A percentile compares a stretch with the other conserved stretches of the same genome.
These are phyloP conservation scores for Cladophialophora exuberans DNA, from an alignment of 2,329 filamentous ascomycete species.

Conservation along the genomic window DNA sequence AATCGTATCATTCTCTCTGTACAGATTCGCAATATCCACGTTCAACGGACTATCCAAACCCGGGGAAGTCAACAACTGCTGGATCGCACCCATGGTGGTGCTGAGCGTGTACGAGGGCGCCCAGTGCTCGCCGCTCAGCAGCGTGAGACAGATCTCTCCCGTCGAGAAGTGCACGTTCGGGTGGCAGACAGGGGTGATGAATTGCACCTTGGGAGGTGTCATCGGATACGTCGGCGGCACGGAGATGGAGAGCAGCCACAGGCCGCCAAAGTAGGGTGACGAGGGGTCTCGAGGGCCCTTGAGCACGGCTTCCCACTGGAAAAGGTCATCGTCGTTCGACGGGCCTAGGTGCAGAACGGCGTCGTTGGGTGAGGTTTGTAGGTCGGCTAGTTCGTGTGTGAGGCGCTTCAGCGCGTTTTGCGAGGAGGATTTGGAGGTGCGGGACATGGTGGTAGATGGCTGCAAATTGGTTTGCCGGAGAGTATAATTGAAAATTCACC, in stretches of 20 bases:
- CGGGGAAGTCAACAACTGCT: constrained; percentile 51
- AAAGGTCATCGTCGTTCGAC: constrained; percentile 59
- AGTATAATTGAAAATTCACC: too few species aligned
- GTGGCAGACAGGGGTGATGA: constrained; percentile 83
- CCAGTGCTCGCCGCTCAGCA: constrained; percentile 75
- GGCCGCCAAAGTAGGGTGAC: constrained; percentile 58
- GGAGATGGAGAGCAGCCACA: constrained; percentile 78
- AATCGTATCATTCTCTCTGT: constrained; percentile 49
- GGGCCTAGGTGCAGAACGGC: constrained; percentile 61
- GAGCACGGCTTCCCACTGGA: constrained; percentile 64
- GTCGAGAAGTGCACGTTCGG: constrained; percentile 74
- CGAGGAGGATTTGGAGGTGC: constrained; percentile 24
- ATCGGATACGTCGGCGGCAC: constrained; percentile 81
- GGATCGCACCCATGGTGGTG: constrained; percentile 50
- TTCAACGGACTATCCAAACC: constrained; percentile 53
- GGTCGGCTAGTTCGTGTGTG: constrained; percentile 63
- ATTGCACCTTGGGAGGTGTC: constrained; percentile 74
- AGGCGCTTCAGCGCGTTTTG: constrained; percentile 58
- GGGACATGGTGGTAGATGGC: constrained; percentile 12
- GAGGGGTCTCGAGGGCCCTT: constrained; percentile 52
- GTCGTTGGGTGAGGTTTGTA: constrained; percentile 59
- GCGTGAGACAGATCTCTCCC: constrained; percentile 92
- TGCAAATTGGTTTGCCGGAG: not conserved
- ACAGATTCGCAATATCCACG: constrained; percentile 51
- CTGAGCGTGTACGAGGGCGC: constrained; percentile 79